Percentiles rank a stretch among this genome's conserved stretches.
Conservation (phyloP, 2,329 filamentous ascomycete genomes). For the Penicillium sp. region DNA sequence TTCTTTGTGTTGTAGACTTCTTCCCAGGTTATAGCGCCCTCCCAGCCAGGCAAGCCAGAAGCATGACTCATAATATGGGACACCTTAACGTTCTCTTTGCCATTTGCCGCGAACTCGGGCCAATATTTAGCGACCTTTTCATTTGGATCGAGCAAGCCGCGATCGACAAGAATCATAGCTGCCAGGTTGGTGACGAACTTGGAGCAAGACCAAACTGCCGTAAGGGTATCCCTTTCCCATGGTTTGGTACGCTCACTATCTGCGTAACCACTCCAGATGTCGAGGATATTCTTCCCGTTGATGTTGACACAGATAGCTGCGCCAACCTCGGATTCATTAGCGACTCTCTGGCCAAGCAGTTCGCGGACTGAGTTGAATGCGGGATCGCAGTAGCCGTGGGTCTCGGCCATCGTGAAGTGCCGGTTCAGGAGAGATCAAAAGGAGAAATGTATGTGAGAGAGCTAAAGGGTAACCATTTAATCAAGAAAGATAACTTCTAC, state of each 20-base stretch:
- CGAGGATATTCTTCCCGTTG: constrained; percentile 54
- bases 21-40: constrained; percentile 29
- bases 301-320: constrained; percentile 49
- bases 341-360: constrained; percentile 41
- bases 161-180: constrained; percentile 29
- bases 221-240: constrained; percentile 42
- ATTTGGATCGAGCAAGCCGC: constrained; percentile 29
- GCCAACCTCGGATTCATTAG: constrained; percentile 48
- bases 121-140: constrained; percentile 36
- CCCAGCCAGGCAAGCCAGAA: constrained; percentile 30
- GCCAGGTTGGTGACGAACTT: constrained; percentile 33
- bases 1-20: too few relatives aligned
- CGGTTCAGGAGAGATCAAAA: too few relatives aligned
- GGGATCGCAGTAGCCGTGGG: constrained; percentile 44
- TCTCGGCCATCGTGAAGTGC: constrained; percentile 24
- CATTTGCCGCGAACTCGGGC: constrained; percentile 38
- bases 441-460: too few relatives aligned
- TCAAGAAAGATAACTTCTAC: too few relatives aligned
- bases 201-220: constrained; percentile 31
- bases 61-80: constrained; percentile 30
- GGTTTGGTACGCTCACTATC: constrained; percentile 35
- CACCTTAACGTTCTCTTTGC: constrained; percentile 34
- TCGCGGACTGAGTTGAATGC: constrained; percentile 42
- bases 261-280: constrained; percentile 44
- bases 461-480: too few relatives aligned